Evolutionary conservation across 352 stramenopile species (phyloP), one percentile per base, ranked within the genome.

Genomic region (Pilasporangium apinafurcum): DNA sequence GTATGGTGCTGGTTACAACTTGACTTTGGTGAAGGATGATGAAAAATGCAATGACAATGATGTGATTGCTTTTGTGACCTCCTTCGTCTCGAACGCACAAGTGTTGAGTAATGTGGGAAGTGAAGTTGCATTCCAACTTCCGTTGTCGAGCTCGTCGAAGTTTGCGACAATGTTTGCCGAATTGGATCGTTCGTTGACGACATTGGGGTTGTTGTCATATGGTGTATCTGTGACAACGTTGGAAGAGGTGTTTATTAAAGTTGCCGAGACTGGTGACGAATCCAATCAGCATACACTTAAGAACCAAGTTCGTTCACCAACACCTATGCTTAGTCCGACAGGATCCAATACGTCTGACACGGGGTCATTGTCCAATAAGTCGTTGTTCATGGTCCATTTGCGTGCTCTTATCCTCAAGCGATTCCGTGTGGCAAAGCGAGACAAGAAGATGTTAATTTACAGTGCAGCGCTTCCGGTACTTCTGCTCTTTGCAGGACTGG

Each of bases 201-300:
- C 57, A 0, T 46, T 89, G 3, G 47, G 61, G 0, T 56, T 92
- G 26, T 13, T 55, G 7, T 86, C 72, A 18, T 92, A 83, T 29
- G 76, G 57, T 4, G 86, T 94, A 14, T 88, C 73, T 0, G 68
- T 88, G 17, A 96, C 85, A 5, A 94, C 86, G 18, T 64, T 96
- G 0, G 85, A 96, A 51, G 83, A 96, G 51, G 82, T 96, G 14
- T 96, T 96, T 35, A 51, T 96, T 5, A 92, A 91, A 28, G 83
- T 95, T n/a, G 81, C 84, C 8, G 64, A 83, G 29, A 22, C 14
- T 12, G 14, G 18, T 3, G 4, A 13, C 1, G 40, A 28, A 18
- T 6, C 10, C n/a, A 37, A 34, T 12, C 25, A n/a, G n/a, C n/a
- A n/a, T n/a, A n/a, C n/a, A n/a, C n/a, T n/a, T n/a, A n/a, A n/a